These are phyloP conservation scores for Sporopachydermia cereana DNA, from an alignment of 1,139 yeast species.

Conservation along the genomic window DNA sequence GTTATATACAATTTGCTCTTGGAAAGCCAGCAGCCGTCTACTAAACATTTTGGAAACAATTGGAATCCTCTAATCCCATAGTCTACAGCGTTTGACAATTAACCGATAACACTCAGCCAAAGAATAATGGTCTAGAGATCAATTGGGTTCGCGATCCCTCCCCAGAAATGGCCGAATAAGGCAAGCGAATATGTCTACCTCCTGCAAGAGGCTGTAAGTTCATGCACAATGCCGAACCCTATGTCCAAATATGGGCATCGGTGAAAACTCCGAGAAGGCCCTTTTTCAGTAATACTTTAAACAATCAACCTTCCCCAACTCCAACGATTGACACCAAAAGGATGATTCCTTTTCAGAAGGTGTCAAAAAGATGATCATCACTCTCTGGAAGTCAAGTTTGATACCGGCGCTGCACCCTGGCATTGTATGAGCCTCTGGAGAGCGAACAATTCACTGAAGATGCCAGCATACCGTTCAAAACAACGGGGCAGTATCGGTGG, in stretches of 20 bases:
- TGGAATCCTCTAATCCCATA: too few species aligned
- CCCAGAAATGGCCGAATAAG: too few species aligned
- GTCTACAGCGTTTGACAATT: too few species aligned
- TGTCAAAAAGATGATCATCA: not conserved
- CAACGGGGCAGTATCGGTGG: not conserved
- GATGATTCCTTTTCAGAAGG: not conserved
- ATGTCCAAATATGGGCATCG: slow-evolving; percentile 3
- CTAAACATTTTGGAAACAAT: too few species aligned
- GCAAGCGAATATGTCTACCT: not conserved
- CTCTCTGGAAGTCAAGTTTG: not conserved
- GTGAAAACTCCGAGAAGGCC: not conserved
- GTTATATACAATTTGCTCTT: not conserved
- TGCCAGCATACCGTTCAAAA: not conserved
- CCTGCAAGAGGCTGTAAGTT: not conserved
- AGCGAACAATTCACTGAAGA: not conserved
- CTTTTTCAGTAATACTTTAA: not conserved
- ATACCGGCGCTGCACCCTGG: not conserved
- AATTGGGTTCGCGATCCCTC: slow-evolving; percentile 3
- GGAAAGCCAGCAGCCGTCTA: too few species aligned
- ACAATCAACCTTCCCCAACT: not conserved
- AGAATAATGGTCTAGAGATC: slow-evolving; percentile 5
- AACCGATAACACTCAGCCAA: too few species aligned
- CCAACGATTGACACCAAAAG: not conserved
- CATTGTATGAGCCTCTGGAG: not conserved
- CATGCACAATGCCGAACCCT: not conserved